Evolutionary conservation across 1,139 yeast genomes (phyloP).

Genomic region (Diutina catenulata): DNA sequence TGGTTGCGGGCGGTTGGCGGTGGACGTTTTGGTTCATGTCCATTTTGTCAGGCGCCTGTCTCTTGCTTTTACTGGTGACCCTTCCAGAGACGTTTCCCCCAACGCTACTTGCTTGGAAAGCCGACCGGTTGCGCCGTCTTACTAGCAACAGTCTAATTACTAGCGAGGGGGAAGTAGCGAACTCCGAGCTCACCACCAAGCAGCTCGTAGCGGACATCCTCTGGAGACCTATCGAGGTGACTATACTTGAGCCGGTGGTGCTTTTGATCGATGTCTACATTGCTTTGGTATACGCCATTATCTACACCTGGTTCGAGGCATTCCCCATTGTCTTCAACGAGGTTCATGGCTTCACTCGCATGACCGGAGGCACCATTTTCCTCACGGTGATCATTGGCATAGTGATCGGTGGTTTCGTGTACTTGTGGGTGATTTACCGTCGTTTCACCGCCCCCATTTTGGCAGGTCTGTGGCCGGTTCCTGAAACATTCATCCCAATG

Average conservation of each 20-base stretch:
- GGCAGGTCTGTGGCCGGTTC: conserved; percentile 29
- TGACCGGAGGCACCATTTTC: background rate
- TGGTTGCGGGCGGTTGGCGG: conserved; percentile 9
- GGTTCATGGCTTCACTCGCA: background rate
- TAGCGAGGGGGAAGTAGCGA: conserved; percentile 26
- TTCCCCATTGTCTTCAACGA: background rate
- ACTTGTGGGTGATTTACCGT: conserved; percentile 13
- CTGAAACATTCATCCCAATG: conserved; percentile 51
- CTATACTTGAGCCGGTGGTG: background rate
- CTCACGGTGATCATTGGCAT: background rate
- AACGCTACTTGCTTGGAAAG: conserved; percentile 34
- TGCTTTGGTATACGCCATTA: background rate
- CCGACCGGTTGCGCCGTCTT: conserved; percentile 29
- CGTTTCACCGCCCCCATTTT: conserved; percentile 18
- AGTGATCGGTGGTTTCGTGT: conserved; percentile 11
- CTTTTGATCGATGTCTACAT: background rate
- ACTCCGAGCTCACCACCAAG: conserved; percentile 16
- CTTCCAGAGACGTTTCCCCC: conserved; percentile 42
- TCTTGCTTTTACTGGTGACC: conserved; percentile 20
- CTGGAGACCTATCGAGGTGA: background rate
- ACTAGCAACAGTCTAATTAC: conserved; percentile 18
- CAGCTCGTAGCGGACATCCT: conserved; percentile 12
- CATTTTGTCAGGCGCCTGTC: conserved; percentile 22
- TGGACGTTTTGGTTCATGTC: conserved; percentile 33
- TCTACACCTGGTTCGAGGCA: background rate